Evolutionary conservation across 1,284 basidiomycete species (phyloP), one percentile per base, ranked within the genome.

Genomic region (Ustilago shanxiensis): DNA sequence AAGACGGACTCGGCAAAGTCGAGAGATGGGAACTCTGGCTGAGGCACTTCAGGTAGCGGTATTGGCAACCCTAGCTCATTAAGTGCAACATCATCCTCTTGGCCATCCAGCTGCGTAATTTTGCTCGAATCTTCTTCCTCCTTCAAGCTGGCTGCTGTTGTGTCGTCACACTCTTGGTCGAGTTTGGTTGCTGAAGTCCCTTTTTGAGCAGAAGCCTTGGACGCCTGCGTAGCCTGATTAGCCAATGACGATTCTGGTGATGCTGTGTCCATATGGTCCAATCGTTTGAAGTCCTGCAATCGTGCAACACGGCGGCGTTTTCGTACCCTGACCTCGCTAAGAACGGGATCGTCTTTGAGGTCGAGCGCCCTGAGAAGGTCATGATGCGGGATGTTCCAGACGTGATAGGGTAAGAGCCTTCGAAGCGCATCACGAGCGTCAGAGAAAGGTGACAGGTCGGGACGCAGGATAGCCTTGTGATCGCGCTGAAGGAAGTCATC

Each of bases 351-450:
- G 8, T 71, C 41, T 14, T 57, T 61, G 33, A 69, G 24, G 16
- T 41, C 72, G 3, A 75, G 31, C 6, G 68, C 52, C 13, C 58
- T 54, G 16, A 79, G 58, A 24, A 84, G 54, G 49, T 84, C 84
- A 39, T 72, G 66, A 37, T 83, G 79, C 4, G 81, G 77, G 2
- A 83, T 76, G 65, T 83, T 77, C 77, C 77, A 85, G 35, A 85
- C 81, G 39, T 85, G 84, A 52, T 81, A 85, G 1, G 84, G 84
- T 29, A 85, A 55, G 10, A 85, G 67, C 5, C 84, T 59, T 5
- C 53, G 66, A 24, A 84, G 72, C 2, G 81, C 79, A 49, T 85
- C 84, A 24, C 67, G 53, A 8, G 78, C 77, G 28, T 66, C 69
- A 6, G 52, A 28, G 57, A 85, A 85, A 3, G 82, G 61, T n/a